These are phyloP conservation scores for Lophiotrema nucula DNA, from an alignment of 495 filamentous ascomycete species.

Conservation along the genomic window DNA sequence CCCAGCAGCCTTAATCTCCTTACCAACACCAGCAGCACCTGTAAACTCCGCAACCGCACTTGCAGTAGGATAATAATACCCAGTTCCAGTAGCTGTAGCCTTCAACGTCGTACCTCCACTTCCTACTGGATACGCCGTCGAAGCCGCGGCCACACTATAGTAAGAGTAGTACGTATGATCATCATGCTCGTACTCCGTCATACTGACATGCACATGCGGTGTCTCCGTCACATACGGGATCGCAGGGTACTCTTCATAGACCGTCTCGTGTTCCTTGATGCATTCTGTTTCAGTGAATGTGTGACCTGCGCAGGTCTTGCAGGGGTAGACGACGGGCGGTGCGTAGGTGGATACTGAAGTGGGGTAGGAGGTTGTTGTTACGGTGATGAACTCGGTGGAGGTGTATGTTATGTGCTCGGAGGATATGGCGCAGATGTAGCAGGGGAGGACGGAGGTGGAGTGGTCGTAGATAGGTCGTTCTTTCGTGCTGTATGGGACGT, in stretches of 20 bases:
- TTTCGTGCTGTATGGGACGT: constrained; percentile 25
- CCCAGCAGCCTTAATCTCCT: constrained; percentile 6
- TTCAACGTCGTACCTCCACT: neutral
- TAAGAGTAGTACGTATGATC: neutral
- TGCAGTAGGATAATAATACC: constrained; percentile 3
- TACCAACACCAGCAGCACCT: constrained; percentile 2
- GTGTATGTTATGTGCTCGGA: constrained; percentile 22
- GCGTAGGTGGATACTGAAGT: neutral
- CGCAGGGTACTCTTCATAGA: constrained; percentile 19
- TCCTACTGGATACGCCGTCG: neutral
- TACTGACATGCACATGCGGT: constrained; percentile 13
- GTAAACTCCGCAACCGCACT: constrained; percentile 1
- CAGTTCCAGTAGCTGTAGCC: constrained; percentile 6
- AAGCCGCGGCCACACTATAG: too few relatives aligned
- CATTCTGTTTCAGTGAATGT: constrained; percentile 25
- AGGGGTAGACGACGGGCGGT: constrained; percentile 25
- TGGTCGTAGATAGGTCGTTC: constrained; percentile 32
- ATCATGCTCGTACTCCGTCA: neutral
- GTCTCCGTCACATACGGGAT: constrained; percentile 23
- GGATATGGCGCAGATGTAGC: constrained; percentile 30
- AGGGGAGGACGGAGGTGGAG: constrained; percentile 21
- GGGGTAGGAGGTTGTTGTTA: constrained; percentile 23
- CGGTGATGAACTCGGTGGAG: constrained; percentile 26
- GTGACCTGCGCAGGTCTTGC: constrained; percentile 20
- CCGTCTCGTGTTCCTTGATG: neutral